Conservation (phyloP, 177 flowering plant genomes). For the Vitis hybrid region DNA sequence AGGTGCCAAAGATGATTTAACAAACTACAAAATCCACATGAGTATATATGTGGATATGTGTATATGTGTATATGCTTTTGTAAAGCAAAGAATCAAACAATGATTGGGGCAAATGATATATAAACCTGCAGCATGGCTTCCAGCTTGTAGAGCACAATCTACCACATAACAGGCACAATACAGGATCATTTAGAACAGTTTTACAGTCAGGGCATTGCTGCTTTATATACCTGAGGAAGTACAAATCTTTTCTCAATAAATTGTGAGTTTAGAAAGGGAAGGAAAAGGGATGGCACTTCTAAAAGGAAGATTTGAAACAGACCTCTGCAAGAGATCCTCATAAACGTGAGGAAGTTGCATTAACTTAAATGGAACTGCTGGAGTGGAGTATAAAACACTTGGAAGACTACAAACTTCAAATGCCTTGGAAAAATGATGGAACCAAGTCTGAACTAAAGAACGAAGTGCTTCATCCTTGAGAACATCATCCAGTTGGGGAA, state of each 20-base stretch:
- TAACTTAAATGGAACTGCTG: slow-evolving; percentile 78
- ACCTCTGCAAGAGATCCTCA: slow-evolving; percentile 94
- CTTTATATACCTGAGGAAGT: slow-evolving; percentile 70
- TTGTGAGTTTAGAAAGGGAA: not conserved
- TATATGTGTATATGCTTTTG: not conserved
- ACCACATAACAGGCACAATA: slow-evolving; percentile 92
- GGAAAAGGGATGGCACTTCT: not conserved
- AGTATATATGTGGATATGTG: too few species aligned
- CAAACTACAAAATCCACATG: not conserved
- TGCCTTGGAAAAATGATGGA: slow-evolving; percentile 53
- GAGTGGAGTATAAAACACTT: slow-evolving; percentile 39
- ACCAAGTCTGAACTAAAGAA: slow-evolving; percentile 55
- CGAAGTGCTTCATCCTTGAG: slow-evolving; percentile 49
- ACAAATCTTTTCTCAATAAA: slow-evolving; percentile 9
- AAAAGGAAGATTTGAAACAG: slow-evolving; percentile 5
- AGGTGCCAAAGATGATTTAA: not conserved
- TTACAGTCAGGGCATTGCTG: slow-evolving; percentile 65
- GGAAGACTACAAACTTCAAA: slow-evolving; percentile 28
- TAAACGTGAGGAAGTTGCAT: slow-evolving; percentile 78
- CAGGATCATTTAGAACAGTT: slow-evolving; percentile 55
- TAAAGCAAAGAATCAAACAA: not conserved
- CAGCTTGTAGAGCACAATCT: slow-evolving; percentile 76
- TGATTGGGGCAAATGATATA: not conserved
- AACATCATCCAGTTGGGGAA: slow-evolving; percentile 62
- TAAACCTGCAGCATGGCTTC: slow-evolving; percentile 90